A percentile compares a stretch with the other conserved stretches of the same genome.
These are phyloP conservation scores for Aspergillus campestris DNA, from an alignment of 495 filamentous ascomycete species.

Conservation along the genomic window DNA sequence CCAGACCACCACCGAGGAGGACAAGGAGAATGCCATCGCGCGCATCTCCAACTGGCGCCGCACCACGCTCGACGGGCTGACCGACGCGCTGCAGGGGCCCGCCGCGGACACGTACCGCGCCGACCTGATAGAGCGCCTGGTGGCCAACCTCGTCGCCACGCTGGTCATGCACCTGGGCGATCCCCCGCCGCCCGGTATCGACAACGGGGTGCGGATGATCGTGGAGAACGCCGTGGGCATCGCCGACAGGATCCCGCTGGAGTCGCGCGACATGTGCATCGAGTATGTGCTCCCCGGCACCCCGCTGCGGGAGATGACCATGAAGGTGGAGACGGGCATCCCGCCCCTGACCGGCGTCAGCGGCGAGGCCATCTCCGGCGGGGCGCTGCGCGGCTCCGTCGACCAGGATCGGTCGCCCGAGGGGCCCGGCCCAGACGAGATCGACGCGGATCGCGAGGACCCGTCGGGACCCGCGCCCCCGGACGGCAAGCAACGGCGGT, in stretches of 20 bases:
- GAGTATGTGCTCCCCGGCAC: slow-evolving; percentile 73
- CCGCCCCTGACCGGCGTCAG: slow-evolving; percentile 57
- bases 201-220: slow-evolving; percentile 80
- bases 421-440: slow-evolving; percentile 21
- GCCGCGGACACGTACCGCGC: slow-evolving; percentile 54
- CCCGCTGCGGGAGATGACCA: slow-evolving; percentile 54
- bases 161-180: slow-evolving; percentile 67
- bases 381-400: slow-evolving; percentile 27
- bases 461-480: slow-evolving; percentile 3
- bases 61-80: slow-evolving; percentile 85
- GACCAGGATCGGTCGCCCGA: slow-evolving; percentile 32
- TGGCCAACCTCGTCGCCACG: slow-evolving; percentile 59
- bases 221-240: slow-evolving; percentile 86
- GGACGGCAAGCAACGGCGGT: slow-evolving; percentile 18
- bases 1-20: slow-evolving; percentile 67
- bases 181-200: slow-evolving; percentile 65
- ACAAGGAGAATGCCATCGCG: slow-evolving; percentile 79
- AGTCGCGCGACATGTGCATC: slow-evolving; percentile 84
- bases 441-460: slow-evolving; percentile 5
- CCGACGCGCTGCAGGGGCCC: slow-evolving; percentile 56
- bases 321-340: slow-evolving; percentile 77
- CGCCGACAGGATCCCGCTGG: slow-evolving; percentile 75
- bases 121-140: slow-evolving; percentile 58
- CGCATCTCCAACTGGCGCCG: slow-evolving; percentile 90
- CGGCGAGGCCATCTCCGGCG: slow-evolving; percentile 26